Evolutionary conservation across 2,329 filamentous ascomycete species (phyloP).

Genomic region (Xylaria sp.): DNA sequence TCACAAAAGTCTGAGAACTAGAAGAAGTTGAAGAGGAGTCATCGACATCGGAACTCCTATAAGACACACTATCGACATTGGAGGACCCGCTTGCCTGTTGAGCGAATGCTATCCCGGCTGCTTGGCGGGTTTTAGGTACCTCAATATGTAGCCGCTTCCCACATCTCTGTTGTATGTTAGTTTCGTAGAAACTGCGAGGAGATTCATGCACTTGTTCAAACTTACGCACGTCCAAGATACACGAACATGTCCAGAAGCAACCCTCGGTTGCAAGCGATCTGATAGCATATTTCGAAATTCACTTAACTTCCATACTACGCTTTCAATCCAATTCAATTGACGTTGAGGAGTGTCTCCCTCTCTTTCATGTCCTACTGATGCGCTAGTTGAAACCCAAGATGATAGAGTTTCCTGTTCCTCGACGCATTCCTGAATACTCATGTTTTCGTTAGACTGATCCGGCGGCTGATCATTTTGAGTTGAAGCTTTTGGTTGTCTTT

Average conservation of each 20-base stretch:
- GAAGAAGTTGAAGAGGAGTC: neutral
- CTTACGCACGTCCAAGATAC: constrained; percentile 2
- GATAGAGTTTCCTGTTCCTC: neutral
- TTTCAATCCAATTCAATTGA: neutral
- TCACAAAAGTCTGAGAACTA: neutral
- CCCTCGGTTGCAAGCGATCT: neutral
- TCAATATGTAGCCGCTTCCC: neutral
- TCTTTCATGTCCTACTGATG: neutral
- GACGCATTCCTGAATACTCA: neutral
- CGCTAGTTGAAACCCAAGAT: neutral
- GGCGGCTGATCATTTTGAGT: constrained; percentile 71
- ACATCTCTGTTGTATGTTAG: neutral
- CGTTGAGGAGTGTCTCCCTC: neutral
- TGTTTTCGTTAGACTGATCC: neutral
- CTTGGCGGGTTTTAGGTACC: neutral
- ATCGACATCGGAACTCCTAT: neutral
- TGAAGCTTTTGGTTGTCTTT: constrained; percentile 92
- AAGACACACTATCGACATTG: neutral
- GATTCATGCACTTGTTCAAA: neutral
- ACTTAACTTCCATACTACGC: neutral
- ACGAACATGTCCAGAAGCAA: neutral
- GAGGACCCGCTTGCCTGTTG: neutral
- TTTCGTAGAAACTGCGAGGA: neutral
- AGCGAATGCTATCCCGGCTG: neutral
- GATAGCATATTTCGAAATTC: neutral